Conservation (phyloP, 2,329 filamentous ascomycete species). For the Fusarium sp. region DNA sequence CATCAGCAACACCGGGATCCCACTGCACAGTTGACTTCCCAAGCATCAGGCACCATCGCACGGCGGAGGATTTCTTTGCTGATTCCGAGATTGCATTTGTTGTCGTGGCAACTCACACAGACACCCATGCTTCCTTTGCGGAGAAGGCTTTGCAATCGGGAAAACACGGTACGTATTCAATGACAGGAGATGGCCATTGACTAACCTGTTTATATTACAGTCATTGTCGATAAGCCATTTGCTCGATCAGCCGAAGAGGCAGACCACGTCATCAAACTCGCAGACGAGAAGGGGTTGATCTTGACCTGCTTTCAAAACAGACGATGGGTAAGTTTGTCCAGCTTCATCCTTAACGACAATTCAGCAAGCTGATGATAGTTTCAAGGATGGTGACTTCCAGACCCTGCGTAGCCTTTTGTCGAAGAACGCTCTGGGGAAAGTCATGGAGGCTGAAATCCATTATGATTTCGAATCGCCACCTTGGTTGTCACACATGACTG, state of each 20-base stretch:
- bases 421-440: slow-evolving; percentile 57
- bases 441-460: slow-evolving; percentile 75
- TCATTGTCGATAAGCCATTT: slow-evolving; percentile 42
- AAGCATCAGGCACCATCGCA: slow-evolving; percentile 66
- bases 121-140: slow-evolving; percentile 35
- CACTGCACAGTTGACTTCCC: slow-evolving; percentile 64
- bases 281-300: slow-evolving; percentile 30
- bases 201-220: slow-evolving; percentile 1
- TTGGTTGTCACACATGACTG: slow-evolving; percentile 52
- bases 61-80: slow-evolving; percentile 68
- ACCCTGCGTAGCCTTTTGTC: slow-evolving; percentile 27
- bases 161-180: slow-evolving; percentile 30
- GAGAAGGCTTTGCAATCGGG: slow-evolving; percentile 30
- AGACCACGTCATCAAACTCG: slow-evolving; percentile 30
- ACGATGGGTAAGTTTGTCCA: slow-evolving; percentile 24
- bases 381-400: slow-evolving; percentile 38
- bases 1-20: slow-evolving; percentile 42
- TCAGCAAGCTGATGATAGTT: background rate
- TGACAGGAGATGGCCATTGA: background rate
- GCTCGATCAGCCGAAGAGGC: slow-evolving; percentile 32
- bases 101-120: slow-evolving; percentile 55
- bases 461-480: slow-evolving; percentile 66
- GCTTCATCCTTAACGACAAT: background rate
- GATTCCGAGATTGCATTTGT: slow-evolving; percentile 71
- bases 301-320: slow-evolving; percentile 41